Conservation (phyloP, 108 stramenopile species). For the Mayamaea pseudoterrestris region DNA sequence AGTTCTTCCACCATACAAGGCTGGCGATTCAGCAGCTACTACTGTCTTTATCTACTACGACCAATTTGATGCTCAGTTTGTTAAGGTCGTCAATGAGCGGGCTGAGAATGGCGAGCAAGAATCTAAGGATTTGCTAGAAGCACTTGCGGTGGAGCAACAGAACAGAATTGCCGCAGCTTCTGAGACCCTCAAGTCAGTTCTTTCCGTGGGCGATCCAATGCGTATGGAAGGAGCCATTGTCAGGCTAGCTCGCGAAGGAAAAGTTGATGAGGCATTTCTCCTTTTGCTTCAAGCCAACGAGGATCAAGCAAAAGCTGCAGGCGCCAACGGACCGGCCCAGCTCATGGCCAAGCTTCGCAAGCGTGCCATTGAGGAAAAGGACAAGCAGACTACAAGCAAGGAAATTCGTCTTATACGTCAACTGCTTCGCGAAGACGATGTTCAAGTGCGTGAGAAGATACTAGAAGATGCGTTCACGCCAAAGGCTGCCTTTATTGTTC, state of each 20-base stretch:
- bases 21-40: constrained; percentile 49
- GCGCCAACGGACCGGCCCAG: constrained; percentile 59
- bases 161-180: constrained; percentile 55
- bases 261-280: constrained; percentile 72
- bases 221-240: constrained; percentile 81
- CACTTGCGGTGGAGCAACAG: constrained; percentile 57
- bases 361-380: constrained; percentile 69
- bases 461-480: constrained; percentile 80
- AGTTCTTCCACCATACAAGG: constrained; percentile 69
- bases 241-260: constrained; percentile 57
- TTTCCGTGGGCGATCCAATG: constrained; percentile 71
- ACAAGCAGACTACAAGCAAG: constrained; percentile 60
- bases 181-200: constrained; percentile 44
- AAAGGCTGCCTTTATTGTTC: constrained; percentile 58
- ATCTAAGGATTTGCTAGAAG: constrained; percentile 44
- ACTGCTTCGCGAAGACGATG: constrained; percentile 54
- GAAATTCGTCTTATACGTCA: constrained; percentile 73
- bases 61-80: constrained; percentile 42
- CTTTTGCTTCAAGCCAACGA: constrained; percentile 79
- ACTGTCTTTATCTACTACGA: constrained; percentile 62
- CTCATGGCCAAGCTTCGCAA: constrained; percentile 57
- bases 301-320: constrained; percentile 63
- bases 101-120: constrained; percentile 44
- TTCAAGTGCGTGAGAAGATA: constrained; percentile 45
- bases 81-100: constrained; percentile 25